A percentile compares a stretch with the other conserved stretches of the same genome.
phyloP scores from a whole-genome alignment of 1,139 yeast species.

The Casaregolazyma lundiana region DNA sequence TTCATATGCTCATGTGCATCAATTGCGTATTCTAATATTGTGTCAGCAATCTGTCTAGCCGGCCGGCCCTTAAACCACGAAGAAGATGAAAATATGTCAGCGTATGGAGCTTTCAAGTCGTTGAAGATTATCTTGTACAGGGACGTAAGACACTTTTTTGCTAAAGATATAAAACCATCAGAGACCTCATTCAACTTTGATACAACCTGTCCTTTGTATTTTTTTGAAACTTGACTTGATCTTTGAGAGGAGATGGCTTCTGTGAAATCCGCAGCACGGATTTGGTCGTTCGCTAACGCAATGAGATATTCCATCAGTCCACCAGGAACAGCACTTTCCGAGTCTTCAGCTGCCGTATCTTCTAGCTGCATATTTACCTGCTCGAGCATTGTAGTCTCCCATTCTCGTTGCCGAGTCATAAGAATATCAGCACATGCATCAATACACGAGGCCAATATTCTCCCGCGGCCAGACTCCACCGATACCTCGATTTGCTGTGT shows the following conservation, averaged over 20 bases:
- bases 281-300: slow-evolving; percentile 85
- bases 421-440: slow-evolving; percentile 66
- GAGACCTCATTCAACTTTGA: slow-evolving; percentile 58
- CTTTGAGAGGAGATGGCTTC: slow-evolving; percentile 69
- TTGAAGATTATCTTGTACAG: slow-evolving; percentile 65
- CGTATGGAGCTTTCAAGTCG: slow-evolving; percentile 53
- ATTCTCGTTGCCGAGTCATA: slow-evolving; percentile 55
- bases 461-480: slow-evolving; percentile 79
- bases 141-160: slow-evolving; percentile 62
- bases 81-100: slow-evolving; percentile 40
- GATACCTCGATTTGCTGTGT: slow-evolving; percentile 93
- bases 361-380: slow-evolving; percentile 50
- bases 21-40: slow-evolving; percentile 67
- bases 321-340: slow-evolving; percentile 57
- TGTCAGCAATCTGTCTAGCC: slow-evolving; percentile 61
- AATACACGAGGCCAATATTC: slow-evolving; percentile 77
- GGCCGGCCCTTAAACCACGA: slow-evolving; percentile 42
- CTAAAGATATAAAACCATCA: slow-evolving; percentile 73
- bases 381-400: slow-evolving; percentile 52
- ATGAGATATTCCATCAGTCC: slow-evolving; percentile 78
- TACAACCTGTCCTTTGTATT: slow-evolving; percentile 54
- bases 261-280: slow-evolving; percentile 74
- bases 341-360: slow-evolving; percentile 41
- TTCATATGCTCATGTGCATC: slow-evolving; percentile 53
- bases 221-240: slow-evolving; percentile 60